Conservation (phyloP, 1,284 basidiomycete species). For the Abortiporus biennis region DNA sequence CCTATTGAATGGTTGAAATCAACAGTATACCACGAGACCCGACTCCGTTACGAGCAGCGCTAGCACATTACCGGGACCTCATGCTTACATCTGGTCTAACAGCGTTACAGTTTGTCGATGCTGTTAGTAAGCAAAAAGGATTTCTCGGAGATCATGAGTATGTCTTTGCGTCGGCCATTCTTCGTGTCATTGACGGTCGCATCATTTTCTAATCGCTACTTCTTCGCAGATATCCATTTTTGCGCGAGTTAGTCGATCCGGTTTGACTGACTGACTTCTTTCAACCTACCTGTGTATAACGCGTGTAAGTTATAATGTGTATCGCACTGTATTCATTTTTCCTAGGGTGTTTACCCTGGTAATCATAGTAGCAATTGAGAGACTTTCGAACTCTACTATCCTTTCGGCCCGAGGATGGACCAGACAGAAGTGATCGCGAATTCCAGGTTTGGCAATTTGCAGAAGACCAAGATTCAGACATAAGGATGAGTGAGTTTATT, state of each 20-base stretch:
- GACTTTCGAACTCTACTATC: no score
- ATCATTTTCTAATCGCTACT: not conserved
- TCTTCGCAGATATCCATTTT: slow-evolving; percentile 15
- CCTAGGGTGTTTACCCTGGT: no score
- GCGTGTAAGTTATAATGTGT: no score
- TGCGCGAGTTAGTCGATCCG: slow-evolving; percentile 10
- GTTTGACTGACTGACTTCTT: no score
- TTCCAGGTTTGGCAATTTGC: no score
- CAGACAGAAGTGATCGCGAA: no score
- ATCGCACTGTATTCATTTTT: no score
- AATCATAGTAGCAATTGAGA: no score
- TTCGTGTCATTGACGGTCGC: not conserved
- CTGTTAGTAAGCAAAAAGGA: slow-evolving; percentile 15
- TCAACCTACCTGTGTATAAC: no score
- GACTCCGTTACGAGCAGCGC: slow-evolving; percentile 18
- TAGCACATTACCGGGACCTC: slow-evolving; percentile 24
- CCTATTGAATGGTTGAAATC: not conserved
- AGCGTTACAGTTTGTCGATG: slow-evolving; percentile 16
- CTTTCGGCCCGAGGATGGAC: no score
- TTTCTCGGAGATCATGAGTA: slow-evolving; percentile 25
- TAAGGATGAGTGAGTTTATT: no score
- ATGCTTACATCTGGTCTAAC: slow-evolving; percentile 19
- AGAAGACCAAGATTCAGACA: no score
- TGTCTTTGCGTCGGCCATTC: slow-evolving; percentile 8
- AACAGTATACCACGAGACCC: slow-evolving; percentile 22